Conservation (phyloP, 306 rosid species). For the Glycine soja region DNA sequence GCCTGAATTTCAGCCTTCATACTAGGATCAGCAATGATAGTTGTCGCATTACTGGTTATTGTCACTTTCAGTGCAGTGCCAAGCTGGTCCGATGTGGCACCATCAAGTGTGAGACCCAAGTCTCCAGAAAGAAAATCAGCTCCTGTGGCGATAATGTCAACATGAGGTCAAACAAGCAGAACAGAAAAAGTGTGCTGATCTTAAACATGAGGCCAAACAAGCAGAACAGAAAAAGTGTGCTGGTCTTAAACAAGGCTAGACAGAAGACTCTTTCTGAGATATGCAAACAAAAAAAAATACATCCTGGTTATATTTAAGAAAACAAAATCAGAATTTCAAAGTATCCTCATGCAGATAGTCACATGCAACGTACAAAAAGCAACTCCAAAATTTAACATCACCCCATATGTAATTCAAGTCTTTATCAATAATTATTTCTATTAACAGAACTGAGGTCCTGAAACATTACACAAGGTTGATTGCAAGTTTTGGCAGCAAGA, state of each 20-base stretch:
- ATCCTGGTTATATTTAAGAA: not conserved
- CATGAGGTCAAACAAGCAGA: slow-evolving; percentile 46
- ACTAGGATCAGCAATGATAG: slow-evolving; percentile 81
- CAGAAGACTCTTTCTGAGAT: slow-evolving; percentile 5
- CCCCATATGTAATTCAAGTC: slow-evolving; percentile 13
- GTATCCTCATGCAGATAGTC: not conserved
- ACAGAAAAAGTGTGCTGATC: slow-evolving; percentile 31
- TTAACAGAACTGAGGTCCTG: slow-evolving; percentile 16
- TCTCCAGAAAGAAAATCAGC: slow-evolving; percentile 95
- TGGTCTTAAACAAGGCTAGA: slow-evolving; percentile 14
- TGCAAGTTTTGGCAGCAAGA: slow-evolving; percentile 19
- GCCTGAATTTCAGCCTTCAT: slow-evolving; percentile 93
- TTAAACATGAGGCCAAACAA: slow-evolving; percentile 49
- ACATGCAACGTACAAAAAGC: not conserved
- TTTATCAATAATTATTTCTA: slow-evolving; percentile 11
- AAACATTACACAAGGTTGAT: slow-evolving; percentile 17
- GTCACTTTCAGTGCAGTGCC: slow-evolving; percentile 86
- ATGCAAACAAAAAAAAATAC: slow-evolving; percentile 34
- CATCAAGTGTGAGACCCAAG: slow-evolving; percentile 82
- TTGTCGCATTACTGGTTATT: slow-evolving; percentile 73
- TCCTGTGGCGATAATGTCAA: slow-evolving; percentile 62
- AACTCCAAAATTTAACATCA: slow-evolving; percentile 9
- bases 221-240: slow-evolving; percentile 30
- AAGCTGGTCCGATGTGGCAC: slow-evolving; percentile 95
- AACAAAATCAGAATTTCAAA: slow-evolving; percentile 12